These are phyloP conservation scores for Camellia granthamiana DNA, from an alignment of 148 eudicot species.

Conservation along the genomic window DNA sequence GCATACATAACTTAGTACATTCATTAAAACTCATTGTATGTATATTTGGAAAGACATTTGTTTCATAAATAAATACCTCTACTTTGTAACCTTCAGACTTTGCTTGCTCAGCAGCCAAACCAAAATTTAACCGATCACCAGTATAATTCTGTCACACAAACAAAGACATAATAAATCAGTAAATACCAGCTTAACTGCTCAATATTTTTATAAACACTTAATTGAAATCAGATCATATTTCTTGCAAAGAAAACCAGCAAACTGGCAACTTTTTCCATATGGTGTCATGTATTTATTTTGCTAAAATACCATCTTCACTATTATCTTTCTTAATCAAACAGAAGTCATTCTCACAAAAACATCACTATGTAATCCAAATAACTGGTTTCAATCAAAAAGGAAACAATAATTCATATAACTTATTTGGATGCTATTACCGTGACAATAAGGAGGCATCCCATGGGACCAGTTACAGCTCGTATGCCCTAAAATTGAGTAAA, in stretches of 20 bases:
- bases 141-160: slow-evolving; percentile 72
- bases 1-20: neutral
- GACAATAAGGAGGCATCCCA: slow-evolving; percentile 94
- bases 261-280: neutral
- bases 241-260: neutral
- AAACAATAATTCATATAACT: neutral
- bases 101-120: slow-evolving; percentile 97
- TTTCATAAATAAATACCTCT: slow-evolving; percentile 52
- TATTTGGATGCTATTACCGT: slow-evolving; percentile 42
- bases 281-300: neutral
- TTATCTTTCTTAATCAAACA: neutral
- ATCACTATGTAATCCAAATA: neutral
- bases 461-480: slow-evolving; percentile 89
- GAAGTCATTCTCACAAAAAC: neutral
- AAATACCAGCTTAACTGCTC: neutral
- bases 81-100: slow-evolving; percentile 93
- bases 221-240: neutral
- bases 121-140: slow-evolving; percentile 94
- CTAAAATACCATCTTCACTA: neutral
- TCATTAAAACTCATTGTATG: neutral
- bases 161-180: neutral
- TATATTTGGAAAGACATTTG: neutral
- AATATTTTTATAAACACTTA: neutral
- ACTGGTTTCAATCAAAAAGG: neutral
- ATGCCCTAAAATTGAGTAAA: slow-evolving; percentile 56